Base-by-base conservation (phyloP, 2,329 filamentous ascomycete species). In the Knufia fluminis region DNA sequence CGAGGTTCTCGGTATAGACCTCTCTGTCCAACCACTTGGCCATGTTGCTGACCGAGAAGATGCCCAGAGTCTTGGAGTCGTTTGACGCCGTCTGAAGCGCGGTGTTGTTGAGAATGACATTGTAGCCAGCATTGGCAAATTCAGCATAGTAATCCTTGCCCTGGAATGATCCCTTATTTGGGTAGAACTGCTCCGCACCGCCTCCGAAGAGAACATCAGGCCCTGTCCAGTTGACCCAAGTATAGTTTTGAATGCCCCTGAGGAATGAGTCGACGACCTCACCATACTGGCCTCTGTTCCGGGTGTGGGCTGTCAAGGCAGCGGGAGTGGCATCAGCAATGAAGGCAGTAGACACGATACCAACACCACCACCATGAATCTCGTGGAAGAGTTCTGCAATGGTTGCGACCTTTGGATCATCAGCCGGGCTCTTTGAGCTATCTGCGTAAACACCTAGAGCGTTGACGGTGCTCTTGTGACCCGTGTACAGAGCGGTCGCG, bases 1-100 rank as follows among this genome's bases (percentile, higher is more conserved):
- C 70, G 20, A 91, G 71, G 68, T 91, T 89, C 20, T 81, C 70
- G 8, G 71, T 78, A 72, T 86, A 92, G 56, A 94, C 74, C 60
- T 92, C 90, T 57, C 87, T 82, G 69, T 94, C 87, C 9, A 94
- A 76, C 86, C 87, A 94, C 61, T 87, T 86, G 36, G 85, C 84
- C 63, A 94, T 76, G 68, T 86, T 85, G 55, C 76, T 77, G 52
- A 77, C 75, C 61, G 79, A 82, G 71, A 92, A 94, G 60, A 94
- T 80, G 28, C 87, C 87, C 1, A 94, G 79, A 0, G 85, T 79
- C 60, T 76, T 81, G 56, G 79, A 72, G 48, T 70, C 70, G 60
- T 76, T 79, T 43, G 78, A 71, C 1, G 77, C 73, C 22, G 71
- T 66, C 2, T 76, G 62, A 1, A 94, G 76, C 1, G 80, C 74